phyloP scores from a whole-genome alignment of 2,329 filamentous ascomycete genomes.

The Sporothrix dimorphospora region DNA sequence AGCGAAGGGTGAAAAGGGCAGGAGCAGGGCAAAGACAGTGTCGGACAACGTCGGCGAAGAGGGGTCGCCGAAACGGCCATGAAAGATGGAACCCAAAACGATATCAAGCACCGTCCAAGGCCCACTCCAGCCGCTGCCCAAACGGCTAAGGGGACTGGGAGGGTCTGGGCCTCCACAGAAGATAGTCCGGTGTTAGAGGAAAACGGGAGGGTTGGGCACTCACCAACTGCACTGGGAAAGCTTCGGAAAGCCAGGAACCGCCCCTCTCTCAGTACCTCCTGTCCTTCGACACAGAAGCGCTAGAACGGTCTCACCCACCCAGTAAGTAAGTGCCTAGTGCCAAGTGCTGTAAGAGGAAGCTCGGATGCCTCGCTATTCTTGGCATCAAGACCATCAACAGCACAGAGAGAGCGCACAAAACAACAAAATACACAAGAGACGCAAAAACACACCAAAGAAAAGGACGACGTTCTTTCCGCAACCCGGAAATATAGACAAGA shows the following conservation, averaged over 20 bases:
- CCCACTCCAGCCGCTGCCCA: background rate
- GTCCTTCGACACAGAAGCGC: background rate
- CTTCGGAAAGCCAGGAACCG: background rate
- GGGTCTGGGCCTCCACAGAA: background rate
- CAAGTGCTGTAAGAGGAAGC: slow-evolving; percentile 27
- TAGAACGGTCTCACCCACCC: background rate
- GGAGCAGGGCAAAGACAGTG: too few relatives aligned
- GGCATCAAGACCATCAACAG: background rate
- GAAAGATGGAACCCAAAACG: background rate
- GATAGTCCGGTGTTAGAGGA: background rate
- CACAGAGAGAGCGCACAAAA: background rate
- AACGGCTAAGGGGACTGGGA: background rate
- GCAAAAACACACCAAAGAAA: background rate
- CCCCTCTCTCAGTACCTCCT: background rate
- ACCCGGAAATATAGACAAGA: background rate
- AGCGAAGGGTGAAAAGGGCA: background rate
- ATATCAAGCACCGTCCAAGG: background rate
- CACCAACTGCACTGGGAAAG: background rate
- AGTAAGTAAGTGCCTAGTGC: too few relatives aligned
- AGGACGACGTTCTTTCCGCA: background rate
- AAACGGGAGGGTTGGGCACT: background rate
- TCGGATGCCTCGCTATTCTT: slow-evolving; percentile 10
- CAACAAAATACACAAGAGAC: background rate
- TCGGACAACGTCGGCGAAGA: background rate
- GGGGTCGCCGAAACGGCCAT: background rate